Evolutionary conservation across 148 eudicot genomes (phyloP).

Genomic region (Chenopodium album): DNA sequence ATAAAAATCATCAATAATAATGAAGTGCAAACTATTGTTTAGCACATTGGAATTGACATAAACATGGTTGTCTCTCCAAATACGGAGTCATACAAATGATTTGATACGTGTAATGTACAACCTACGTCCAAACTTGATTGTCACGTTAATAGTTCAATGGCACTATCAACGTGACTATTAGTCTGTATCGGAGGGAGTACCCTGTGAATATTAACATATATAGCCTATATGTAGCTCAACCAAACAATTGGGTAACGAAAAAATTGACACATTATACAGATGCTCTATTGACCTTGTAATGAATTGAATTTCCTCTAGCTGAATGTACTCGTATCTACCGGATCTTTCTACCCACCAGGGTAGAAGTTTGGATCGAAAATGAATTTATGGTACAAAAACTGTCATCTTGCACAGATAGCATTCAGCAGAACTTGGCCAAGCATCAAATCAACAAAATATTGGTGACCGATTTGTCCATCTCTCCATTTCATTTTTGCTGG

Average conservation of each 20-base stretch:
- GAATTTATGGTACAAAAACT: background rate
- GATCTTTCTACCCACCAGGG: background rate
- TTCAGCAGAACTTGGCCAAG: constrained; percentile 85
- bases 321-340: background rate
- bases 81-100: background rate
- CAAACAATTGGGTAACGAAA: background rate
- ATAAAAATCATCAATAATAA: background rate
- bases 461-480: constrained; percentile 92
- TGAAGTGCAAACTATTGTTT: background rate
- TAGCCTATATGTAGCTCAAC: background rate
- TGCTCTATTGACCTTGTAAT: background rate
- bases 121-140: background rate
- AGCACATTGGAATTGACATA: background rate
- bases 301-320: constrained; percentile 6
- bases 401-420: constrained; percentile 55
- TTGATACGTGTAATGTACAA: background rate
- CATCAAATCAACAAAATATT: constrained; percentile 96
- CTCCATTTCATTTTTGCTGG: constrained; percentile 76
- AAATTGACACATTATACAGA: background rate
- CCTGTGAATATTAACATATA: background rate
- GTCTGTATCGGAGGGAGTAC: background rate
- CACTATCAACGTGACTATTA: background rate
- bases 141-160: too few species aligned
- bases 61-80: background rate
- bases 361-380: background rate